phyloP scores from a whole-genome alignment of 2,329 filamentous ascomycete genomes.

The Harringtonia aguacate region DNA sequence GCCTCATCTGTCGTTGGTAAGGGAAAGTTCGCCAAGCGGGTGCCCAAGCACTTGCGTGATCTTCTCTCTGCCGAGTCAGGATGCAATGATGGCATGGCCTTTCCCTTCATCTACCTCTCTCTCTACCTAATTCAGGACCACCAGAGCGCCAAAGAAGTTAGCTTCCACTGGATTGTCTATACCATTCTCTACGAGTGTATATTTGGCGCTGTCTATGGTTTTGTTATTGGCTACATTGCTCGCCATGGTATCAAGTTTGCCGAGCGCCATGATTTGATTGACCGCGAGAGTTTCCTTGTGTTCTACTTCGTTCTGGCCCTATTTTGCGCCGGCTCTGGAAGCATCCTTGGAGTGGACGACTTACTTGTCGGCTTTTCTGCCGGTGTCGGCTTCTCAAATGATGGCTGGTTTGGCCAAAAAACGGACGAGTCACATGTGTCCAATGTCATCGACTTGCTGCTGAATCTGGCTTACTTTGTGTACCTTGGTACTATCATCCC shows the following conservation, averaged over 20 bases:
- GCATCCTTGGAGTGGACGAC: conserved; percentile 85
- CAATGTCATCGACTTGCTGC: conserved; percentile 94
- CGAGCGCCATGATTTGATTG: conserved; percentile 76
- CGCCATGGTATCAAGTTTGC: conserved; percentile 84
- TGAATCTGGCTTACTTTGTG: conserved; percentile 97
- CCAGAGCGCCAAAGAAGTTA: conserved; percentile 55
- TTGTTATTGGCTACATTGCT: conserved; percentile 77
- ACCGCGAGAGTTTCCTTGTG: conserved; percentile 92
- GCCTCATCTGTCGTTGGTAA: conserved; percentile 97
- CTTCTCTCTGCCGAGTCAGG: conserved; percentile 91
- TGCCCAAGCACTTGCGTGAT: conserved; percentile 95
- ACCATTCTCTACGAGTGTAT: conserved; percentile 93
- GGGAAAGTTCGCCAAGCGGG: conserved; percentile 94
- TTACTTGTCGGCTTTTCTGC: conserved; percentile 88
- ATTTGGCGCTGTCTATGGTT: conserved; percentile 83
- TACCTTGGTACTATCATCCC: conserved; percentile 96
- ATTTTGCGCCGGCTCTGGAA: conserved; percentile 90
- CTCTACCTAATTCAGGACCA: conserved; percentile 82
- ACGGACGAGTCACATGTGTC: conserved; percentile 98
- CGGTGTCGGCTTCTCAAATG: conserved; percentile 98
- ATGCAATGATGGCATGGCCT: conserved; percentile 99
- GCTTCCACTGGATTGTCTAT: conserved; percentile 78
- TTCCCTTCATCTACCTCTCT: conserved; percentile 90
- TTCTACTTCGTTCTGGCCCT: conserved; percentile 97
- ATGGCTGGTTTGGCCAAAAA: conserved; percentile 97